phyloP scores from a whole-genome alignment of 2,329 filamentous ascomycete species.

The Penicillium oxalicum region DNA sequence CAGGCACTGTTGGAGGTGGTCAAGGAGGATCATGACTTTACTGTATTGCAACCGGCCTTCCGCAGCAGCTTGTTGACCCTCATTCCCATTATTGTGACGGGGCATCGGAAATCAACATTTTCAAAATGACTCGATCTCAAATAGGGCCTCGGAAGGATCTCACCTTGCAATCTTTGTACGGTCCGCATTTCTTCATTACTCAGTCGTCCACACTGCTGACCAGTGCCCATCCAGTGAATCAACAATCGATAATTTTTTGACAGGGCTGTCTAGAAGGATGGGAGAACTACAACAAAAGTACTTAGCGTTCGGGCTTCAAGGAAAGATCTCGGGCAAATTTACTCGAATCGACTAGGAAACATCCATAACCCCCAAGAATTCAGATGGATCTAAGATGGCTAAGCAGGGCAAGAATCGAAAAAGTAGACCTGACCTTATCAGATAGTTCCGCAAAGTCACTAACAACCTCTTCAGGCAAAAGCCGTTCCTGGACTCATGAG shows the following conservation, averaged over 20 bases:
- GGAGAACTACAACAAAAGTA: background rate
- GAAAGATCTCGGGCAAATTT: background rate
- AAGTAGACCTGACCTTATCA: background rate
- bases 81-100: conserved; percentile 3
- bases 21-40: conserved; percentile 4
- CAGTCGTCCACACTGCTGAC: background rate
- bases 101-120: conserved; percentile 2
- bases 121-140: background rate
- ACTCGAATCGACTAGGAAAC: background rate
- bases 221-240: background rate
- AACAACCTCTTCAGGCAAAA: background rate
- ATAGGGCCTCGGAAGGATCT: background rate
- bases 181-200: background rate
- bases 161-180: background rate
- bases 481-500: background rate
- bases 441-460: background rate
- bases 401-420: background rate
- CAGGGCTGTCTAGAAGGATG: background rate
- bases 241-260: background rate
- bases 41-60: conserved; percentile 3
- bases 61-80: conserved; percentile 3
- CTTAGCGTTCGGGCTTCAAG: background rate
- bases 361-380: background rate
- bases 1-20: conserved; percentile 1
- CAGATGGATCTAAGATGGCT: background rate